phyloP scores from a whole-genome alignment of 2,329 filamentous ascomycete genomes.

The Fusarium xyrophilum region DNA sequence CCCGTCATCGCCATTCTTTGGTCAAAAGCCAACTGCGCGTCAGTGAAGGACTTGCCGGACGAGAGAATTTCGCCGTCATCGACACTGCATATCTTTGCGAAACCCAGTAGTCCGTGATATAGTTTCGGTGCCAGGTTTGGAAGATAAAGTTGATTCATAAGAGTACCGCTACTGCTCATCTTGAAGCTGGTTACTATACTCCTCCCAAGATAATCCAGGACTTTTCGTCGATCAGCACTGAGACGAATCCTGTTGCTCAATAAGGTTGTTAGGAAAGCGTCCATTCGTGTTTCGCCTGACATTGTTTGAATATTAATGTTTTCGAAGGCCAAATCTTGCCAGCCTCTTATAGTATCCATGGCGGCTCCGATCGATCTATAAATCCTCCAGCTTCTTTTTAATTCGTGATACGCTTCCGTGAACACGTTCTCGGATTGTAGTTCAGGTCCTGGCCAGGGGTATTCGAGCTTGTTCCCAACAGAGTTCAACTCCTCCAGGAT shows the following conservation, averaged over 20 bases:
- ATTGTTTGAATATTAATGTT: rapidly evolving
- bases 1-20: not conserved
- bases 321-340: not conserved
- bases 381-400: not conserved
- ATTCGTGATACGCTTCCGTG: not conserved
- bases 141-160: not conserved
- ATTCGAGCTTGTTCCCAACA: not conserved
- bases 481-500: not conserved
- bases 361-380: not conserved
- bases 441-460: not conserved
- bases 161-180: rapidly evolving
- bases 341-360: rapidly evolving
- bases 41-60: not conserved
- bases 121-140: rapidly evolving
- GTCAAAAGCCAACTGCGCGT: not conserved
- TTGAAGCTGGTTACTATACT: rapidly evolving
- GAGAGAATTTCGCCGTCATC: not conserved
- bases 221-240: not conserved
- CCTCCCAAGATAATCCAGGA: rapidly evolving
- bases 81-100: not conserved
- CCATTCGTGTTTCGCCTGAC: rapidly evolving
- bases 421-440: rapidly evolving
- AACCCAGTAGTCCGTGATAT: not conserved
- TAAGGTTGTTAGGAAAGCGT: not conserved
- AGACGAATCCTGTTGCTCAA: not conserved